These are phyloP conservation scores for Fusarium armeniacum DNA, from an alignment of 2,329 filamentous ascomycete genomes.

Conservation along the genomic window DNA sequence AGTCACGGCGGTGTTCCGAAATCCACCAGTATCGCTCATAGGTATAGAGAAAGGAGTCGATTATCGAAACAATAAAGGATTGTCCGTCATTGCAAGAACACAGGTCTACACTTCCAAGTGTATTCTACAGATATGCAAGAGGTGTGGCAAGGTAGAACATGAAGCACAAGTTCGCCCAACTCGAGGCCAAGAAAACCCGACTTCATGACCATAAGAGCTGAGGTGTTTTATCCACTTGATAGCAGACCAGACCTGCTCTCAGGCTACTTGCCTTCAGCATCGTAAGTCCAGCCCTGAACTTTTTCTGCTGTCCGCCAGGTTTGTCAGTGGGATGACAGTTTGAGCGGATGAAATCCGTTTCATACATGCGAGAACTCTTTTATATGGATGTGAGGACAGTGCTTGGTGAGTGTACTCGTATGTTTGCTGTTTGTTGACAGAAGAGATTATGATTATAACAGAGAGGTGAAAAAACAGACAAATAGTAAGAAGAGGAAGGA, in stretches of 20 bases:
- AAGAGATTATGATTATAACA: neutral
- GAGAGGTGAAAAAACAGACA: no score
- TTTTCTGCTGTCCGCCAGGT: neutral
- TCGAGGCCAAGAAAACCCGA: neutral
- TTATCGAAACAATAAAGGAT: fast-evolving
- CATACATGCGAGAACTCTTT: neutral
- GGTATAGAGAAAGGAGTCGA: neutral
- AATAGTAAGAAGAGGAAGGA: neutral
- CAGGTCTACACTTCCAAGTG: neutral
- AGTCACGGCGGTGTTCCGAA: neutral
- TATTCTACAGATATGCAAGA: neutral
- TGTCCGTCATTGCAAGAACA: neutral
- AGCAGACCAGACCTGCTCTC: neutral
- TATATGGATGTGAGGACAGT: neutral
- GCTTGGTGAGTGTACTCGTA: neutral
- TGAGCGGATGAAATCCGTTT: neutral
- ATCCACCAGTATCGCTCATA: neutral
- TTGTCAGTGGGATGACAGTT: neutral
- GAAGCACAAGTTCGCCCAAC: neutral
- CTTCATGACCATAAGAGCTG: neutral
- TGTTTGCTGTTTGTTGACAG: neutral
- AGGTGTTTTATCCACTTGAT: neutral
- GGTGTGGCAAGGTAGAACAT: neutral
- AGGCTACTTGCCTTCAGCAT: neutral
- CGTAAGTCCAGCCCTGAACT: neutral